These are phyloP conservation scores for Cladosporium phlei DNA, from an alignment of 2,329 filamentous ascomycete species.

Conservation along the genomic window DNA sequence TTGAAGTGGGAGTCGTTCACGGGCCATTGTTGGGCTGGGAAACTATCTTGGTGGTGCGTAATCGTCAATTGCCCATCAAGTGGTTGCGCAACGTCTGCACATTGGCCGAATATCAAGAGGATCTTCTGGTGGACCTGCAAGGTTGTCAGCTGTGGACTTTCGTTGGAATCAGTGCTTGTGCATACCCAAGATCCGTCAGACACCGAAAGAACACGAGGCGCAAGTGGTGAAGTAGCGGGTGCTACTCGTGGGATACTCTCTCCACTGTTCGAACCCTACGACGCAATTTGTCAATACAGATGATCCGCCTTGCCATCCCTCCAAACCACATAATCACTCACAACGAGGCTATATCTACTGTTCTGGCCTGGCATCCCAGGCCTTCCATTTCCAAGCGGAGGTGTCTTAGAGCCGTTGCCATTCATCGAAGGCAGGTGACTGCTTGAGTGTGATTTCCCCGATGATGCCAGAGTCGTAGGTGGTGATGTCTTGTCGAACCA, in stretches of 20 bases:
- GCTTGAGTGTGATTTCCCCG: slow-evolving; percentile 51
- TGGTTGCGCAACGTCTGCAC: slow-evolving; percentile 66
- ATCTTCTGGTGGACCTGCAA: slow-evolving; percentile 84
- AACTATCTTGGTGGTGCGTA: slow-evolving; percentile 76
- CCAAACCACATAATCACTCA: slow-evolving; percentile 15
- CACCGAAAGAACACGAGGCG: slow-evolving; percentile 73
- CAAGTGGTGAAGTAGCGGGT: slow-evolving; percentile 63
- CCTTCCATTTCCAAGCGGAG: slow-evolving; percentile 30
- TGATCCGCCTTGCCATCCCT: not conserved
- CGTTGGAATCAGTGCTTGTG: not conserved
- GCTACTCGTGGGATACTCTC: slow-evolving; percentile 23
- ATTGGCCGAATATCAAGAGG: slow-evolving; percentile 72
- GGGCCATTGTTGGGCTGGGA: slow-evolving; percentile 80
- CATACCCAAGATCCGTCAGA: slow-evolving; percentile 77
- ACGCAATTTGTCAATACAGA: slow-evolving; percentile 5
- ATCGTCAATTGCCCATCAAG: slow-evolving; percentile 77
- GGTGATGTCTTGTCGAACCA: slow-evolving; percentile 65
- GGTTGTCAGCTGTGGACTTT: slow-evolving; percentile 14
- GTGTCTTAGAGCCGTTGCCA: slow-evolving; percentile 38
- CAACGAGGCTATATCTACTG: slow-evolving; percentile 57
- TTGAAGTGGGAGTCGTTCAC: slow-evolving; percentile 90
- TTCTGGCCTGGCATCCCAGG: slow-evolving; percentile 28
- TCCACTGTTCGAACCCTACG: slow-evolving; percentile 29
- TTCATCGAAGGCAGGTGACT: slow-evolving; percentile 58
- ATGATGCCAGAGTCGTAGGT: slow-evolving; percentile 64